Percentiles rank a stretch among this genome's conserved stretches.
phyloP scores from a whole-genome alignment of 2,329 filamentous ascomycete species.

The Cercospora nicotianae region DNA sequence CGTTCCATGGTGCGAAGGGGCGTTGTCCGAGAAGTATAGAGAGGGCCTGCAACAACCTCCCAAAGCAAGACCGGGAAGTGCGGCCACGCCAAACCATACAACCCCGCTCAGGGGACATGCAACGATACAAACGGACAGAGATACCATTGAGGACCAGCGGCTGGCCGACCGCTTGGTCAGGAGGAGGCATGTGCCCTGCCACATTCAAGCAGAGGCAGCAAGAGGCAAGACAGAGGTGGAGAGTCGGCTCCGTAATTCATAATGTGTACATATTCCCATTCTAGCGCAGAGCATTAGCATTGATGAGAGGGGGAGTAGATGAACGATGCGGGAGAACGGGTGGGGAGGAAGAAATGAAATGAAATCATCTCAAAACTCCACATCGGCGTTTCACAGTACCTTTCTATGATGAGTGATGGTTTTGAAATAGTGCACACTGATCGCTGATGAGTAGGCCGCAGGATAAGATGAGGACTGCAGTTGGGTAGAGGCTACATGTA shows the following conservation, averaged over 20 bases:
- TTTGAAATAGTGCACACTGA: not conserved
- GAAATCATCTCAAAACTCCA: not conserved
- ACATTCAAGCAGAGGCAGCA: not conserved
- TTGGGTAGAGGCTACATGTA: too few relatives aligned
- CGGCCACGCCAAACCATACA: not conserved
- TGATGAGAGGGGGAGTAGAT: constrained; percentile 2
- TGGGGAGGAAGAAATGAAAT: not conserved
- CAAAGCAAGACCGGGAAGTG: not conserved
- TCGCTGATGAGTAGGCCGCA: too few relatives aligned
- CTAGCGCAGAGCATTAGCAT: constrained; percentile 10
- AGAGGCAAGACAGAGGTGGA: not conserved
- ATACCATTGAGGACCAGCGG: not conserved
- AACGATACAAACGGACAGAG: constrained; percentile 1
- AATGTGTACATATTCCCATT: constrained; percentile 15
- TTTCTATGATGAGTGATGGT: not conserved
- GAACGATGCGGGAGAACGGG: not conserved
- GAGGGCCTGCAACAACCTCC: not conserved
- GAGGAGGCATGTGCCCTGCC: not conserved
- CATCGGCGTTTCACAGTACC: not conserved
- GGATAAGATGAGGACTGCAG: too few relatives aligned
- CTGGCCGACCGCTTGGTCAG: constrained; percentile 2
- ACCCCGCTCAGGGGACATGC: not conserved
- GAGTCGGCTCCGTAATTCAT: constrained; percentile 1
- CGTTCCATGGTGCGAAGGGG: not conserved
- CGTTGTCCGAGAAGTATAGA: not conserved